Evolutionary conservation across 2,329 filamentous ascomycete species (phyloP).

Genomic region (Zymoseptoria brevis): DNA sequence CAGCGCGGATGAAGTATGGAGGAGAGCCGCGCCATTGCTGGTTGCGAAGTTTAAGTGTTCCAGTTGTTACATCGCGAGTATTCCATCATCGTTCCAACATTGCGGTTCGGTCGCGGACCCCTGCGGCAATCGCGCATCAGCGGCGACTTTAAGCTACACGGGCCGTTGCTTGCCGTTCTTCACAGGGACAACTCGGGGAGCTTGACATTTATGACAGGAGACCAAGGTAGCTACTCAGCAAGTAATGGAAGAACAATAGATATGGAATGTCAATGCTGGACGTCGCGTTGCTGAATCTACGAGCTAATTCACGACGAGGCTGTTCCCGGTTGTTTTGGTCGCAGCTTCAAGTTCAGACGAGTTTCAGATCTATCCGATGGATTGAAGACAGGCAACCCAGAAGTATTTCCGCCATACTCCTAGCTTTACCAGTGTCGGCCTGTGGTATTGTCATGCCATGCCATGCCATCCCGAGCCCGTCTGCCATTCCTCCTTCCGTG

Average conservation of each 20-base stretch:
- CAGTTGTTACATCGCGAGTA: not conserved
- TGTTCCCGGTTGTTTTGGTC: not conserved
- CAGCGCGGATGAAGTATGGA: conserved; percentile 14
- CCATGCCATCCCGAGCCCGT: not conserved
- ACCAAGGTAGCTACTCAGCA: too few species aligned
- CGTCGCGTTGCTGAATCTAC: not conserved
- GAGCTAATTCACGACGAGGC: not conserved
- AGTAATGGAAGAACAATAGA: too few species aligned
- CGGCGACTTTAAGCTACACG: not conserved
- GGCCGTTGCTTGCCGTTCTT: not conserved
- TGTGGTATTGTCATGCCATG: not conserved
- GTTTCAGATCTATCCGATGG: not conserved
- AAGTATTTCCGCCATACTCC: not conserved
- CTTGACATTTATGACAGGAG: too few species aligned
- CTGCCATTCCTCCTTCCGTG: too few species aligned
- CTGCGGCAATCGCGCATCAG: not conserved
- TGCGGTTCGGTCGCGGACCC: not conserved
- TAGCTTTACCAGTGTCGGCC: too few species aligned
- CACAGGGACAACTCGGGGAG: too few species aligned
- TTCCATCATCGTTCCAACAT: not conserved
- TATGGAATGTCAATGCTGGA: too few species aligned
- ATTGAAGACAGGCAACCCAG: not conserved
- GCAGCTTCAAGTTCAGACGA: not conserved
- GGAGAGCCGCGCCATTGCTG: conserved; percentile 8
- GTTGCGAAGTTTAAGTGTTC: not conserved